Conservation (phyloP, 2,329 filamentous ascomycete species). For the Ophiostoma perfectum region DNA sequence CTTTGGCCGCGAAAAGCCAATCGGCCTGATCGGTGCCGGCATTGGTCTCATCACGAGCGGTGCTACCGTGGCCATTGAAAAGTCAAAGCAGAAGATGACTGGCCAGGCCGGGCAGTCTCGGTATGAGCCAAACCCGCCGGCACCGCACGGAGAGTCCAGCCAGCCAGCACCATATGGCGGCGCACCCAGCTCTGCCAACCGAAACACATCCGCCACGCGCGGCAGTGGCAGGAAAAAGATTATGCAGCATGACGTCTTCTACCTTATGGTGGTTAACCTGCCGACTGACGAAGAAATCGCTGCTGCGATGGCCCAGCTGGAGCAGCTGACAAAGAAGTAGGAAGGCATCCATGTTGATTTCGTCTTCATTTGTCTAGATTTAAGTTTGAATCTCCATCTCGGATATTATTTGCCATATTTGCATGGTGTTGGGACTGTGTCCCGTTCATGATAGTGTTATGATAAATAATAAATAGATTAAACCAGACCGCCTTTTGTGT, state of each 20-base stretch:
- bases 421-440: too few species aligned
- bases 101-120: not conserved
- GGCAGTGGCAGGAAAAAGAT: not conserved
- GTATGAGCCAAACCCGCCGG: not conserved
- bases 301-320: not conserved
- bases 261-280: constrained; percentile 1
- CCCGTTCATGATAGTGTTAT: too few species aligned
- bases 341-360: not conserved
- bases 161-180: not conserved
- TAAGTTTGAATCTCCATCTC: too few species aligned
- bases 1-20: not conserved
- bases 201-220: not conserved
- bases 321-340: not conserved
- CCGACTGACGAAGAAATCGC: not conserved
- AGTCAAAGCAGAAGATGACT: not conserved
- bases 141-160: too few species aligned
- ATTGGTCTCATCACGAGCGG: not conserved
- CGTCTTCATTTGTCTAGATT: not conserved
- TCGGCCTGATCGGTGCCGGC: not conserved
- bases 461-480: not conserved
- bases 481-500: not conserved
- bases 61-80: not conserved
- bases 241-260: not conserved
- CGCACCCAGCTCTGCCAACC: not conserved
- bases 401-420: too few species aligned